Conservation (phyloP, 805 yeast genomes). For the Wickerhamiella cacticola region DNA sequence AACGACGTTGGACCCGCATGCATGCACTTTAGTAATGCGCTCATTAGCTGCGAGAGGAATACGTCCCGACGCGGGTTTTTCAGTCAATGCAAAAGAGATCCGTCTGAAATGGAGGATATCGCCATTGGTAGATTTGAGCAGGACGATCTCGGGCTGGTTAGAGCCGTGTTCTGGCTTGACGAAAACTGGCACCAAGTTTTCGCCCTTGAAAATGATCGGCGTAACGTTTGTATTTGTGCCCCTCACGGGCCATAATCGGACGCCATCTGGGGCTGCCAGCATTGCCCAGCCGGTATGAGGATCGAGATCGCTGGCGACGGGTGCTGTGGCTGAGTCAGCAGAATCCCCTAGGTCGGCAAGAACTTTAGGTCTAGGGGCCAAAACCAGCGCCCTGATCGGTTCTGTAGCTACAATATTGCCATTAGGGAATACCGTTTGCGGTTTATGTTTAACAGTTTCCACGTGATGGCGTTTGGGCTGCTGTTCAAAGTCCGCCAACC, state of each 20-base stretch:
- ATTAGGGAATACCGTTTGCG: not conserved
- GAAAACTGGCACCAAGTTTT: constrained; percentile 4
- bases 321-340: not conserved
- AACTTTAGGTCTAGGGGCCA: constrained; percentile 5
- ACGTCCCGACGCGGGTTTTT: not conserved
- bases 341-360: not conserved
- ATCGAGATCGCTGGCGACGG: not conserved
- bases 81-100: constrained; percentile 4
- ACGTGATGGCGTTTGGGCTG: constrained; percentile 1
- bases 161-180: not conserved
- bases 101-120: constrained; percentile 3
- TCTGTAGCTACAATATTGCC: constrained; percentile 6
- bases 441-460: not conserved
- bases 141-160: constrained; percentile 7
- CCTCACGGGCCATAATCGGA: constrained; percentile 5
- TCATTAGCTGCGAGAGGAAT: not conserved
- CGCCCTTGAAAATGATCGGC: constrained; percentile 6
- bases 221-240: not conserved
- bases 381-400: constrained; percentile 2
- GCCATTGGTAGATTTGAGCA: not conserved
- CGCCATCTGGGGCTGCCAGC: not conserved
- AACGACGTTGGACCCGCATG: constrained; percentile 6
- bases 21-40: not conserved
- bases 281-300: constrained; percentile 10
- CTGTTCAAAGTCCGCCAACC: constrained; percentile 4